phyloP scores from a whole-genome alignment of 2,329 filamentous ascomycete species.

The Hymenoscyphus occultus region DNA sequence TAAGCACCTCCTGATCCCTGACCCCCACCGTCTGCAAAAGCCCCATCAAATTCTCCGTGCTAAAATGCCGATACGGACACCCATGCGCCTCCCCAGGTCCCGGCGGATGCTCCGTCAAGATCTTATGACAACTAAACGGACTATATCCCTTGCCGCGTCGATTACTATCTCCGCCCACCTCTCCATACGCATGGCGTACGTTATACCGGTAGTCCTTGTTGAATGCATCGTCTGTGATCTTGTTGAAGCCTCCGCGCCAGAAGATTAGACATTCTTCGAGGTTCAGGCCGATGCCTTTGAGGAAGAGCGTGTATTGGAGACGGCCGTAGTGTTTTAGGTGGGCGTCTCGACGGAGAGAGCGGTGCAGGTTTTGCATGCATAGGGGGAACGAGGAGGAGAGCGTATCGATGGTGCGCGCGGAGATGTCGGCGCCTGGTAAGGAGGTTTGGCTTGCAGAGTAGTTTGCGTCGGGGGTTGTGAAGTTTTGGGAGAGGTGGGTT shows the following conservation, averaged over 20 bases:
- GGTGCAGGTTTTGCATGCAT: conserved; percentile 92
- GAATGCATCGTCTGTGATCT: conserved; percentile 89
- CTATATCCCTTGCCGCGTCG: conserved; percentile 83
- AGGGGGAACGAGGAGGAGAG: conserved; percentile 82
- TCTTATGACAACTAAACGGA: conserved; percentile 92
- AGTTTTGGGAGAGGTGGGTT: conserved; percentile 88
- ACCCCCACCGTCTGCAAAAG: conserved; percentile 79
- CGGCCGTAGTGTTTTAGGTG: conserved; percentile 93
- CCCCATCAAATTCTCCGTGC: conserved; percentile 75
- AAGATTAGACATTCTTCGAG: conserved; percentile 91
- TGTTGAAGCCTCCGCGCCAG: conserved; percentile 83
- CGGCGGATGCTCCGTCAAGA: conserved; percentile 83
- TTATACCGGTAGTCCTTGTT: conserved; percentile 99
- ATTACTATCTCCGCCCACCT: conserved; percentile 90
- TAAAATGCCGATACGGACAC: conserved; percentile 95
- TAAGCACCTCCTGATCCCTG: conserved; percentile 71
- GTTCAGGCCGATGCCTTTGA: conserved; percentile 90
- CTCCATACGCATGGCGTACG: conserved; percentile 89
- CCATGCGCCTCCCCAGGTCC: conserved; percentile 87
- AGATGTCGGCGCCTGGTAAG: conserved; percentile 69
- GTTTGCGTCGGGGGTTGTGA: conserved; percentile 82
- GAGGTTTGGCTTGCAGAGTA: conserved; percentile 62
- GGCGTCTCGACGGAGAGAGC: conserved; percentile 77
- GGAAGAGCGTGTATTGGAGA: conserved; percentile 91
- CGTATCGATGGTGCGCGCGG: conserved; percentile 73